phyloP scores from a whole-genome alignment of 345 rosid species.

The Eucalyptus tenuipes region DNA sequence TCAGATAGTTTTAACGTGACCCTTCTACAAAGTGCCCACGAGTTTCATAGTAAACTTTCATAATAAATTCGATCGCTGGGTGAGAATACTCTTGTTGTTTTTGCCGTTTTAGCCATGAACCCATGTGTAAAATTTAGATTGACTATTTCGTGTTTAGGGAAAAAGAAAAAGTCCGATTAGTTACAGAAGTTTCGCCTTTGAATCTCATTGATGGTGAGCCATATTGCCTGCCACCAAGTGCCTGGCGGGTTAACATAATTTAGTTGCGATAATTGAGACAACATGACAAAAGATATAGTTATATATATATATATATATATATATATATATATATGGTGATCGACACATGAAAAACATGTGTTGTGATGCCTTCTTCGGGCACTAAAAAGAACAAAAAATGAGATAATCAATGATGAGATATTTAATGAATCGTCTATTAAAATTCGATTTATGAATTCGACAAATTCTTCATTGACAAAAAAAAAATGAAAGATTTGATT shows the following conservation, averaged over 20 bases:
- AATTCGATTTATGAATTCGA: too few species aligned
- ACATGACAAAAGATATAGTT: neutral
- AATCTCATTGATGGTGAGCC: neutral
- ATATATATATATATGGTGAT: too few species aligned
- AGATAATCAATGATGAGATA: fast-evolving
- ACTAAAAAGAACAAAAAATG: too few species aligned
- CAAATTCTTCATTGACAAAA: fast-evolving
- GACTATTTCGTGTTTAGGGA: neutral
- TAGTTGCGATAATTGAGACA: neutral
- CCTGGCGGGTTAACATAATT: neutral
- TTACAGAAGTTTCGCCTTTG: neutral
- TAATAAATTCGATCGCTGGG: fast-evolving
- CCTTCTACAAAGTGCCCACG: neutral
- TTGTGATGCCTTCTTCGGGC: neutral
- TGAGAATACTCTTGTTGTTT: neutral
- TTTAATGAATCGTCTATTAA: too few species aligned
- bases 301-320: too few species aligned
- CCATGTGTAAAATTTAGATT: neutral
- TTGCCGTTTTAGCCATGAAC: neutral
- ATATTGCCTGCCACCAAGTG: neutral
- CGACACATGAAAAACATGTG: fast-evolving
- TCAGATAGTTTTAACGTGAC: neutral
- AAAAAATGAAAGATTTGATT: too few species aligned
- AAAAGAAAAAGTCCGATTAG: neutral
- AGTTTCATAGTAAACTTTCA: neutral